These are phyloP conservation scores for Lachancea lanzarotensis DNA, from an alignment of 805 yeast species.

Conservation along the genomic window DNA sequence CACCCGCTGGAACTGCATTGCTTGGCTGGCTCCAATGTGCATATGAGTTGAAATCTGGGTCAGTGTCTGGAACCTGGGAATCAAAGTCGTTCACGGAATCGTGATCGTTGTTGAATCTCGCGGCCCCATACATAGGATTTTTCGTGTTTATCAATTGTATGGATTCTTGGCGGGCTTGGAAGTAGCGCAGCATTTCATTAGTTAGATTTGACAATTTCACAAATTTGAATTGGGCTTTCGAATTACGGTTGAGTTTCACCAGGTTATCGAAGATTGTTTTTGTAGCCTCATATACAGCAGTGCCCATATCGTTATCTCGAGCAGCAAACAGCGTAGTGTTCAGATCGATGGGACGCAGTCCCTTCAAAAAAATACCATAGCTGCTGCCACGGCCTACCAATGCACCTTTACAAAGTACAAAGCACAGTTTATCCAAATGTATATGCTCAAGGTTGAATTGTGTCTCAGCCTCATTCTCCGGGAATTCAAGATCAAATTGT, in stretches of 20 bases:
- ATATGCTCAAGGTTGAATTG: slow-evolving; percentile 13
- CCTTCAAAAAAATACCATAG: slow-evolving; percentile 7
- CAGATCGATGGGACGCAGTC: slow-evolving; percentile 5
- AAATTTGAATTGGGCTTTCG: slow-evolving; percentile 16
- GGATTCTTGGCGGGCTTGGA: slow-evolving; percentile 11
- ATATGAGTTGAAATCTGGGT: not conserved
- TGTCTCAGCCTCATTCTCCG: slow-evolving; percentile 8
- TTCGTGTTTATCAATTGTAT: slow-evolving; percentile 1
- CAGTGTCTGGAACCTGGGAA: slow-evolving; percentile 7
- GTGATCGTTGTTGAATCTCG: not conserved
- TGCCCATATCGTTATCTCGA: not conserved
- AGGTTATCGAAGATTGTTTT: slow-evolving; percentile 16
- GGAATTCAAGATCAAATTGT: slow-evolving; percentile 14
- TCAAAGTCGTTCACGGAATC: slow-evolving; percentile 15
- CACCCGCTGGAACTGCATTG: not conserved
- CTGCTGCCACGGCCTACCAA: slow-evolving; percentile 4
- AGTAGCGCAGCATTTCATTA: slow-evolving; percentile 9
- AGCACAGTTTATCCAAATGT: slow-evolving; percentile 17
- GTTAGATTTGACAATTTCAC: slow-evolving; percentile 14
- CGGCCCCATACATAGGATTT: slow-evolving; percentile 16
- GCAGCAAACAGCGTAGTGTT: not conserved
- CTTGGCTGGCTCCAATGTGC: not conserved
- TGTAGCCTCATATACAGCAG: not conserved
- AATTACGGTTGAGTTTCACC: slow-evolving; percentile 12
- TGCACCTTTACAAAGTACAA: slow-evolving; percentile 16